These are phyloP conservation scores for Vitis rupestris DNA, from an alignment of 164 flowering plant genomes.

Conservation along the genomic window DNA sequence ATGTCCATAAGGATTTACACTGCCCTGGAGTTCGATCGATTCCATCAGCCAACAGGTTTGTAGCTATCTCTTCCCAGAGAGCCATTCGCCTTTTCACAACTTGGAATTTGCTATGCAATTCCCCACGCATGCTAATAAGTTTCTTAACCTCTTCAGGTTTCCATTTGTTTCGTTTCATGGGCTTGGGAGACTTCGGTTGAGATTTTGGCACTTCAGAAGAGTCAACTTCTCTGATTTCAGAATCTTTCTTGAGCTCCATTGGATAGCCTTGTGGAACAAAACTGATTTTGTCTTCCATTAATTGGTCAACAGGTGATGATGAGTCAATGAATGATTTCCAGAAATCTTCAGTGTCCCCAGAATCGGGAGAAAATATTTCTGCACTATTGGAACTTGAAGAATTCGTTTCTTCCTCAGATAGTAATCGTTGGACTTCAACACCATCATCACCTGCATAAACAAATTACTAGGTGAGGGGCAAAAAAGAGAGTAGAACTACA, in stretches of 20 bases:
- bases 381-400: slow-evolving; percentile 26
- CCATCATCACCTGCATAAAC: slow-evolving; percentile 30
- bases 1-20: slow-evolving; percentile 95
- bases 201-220: slow-evolving; percentile 22
- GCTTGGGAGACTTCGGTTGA: slow-evolving; percentile 37
- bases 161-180: slow-evolving; percentile 76
- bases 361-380: slow-evolving; percentile 17
- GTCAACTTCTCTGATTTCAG: slow-evolving; percentile 31
- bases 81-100: slow-evolving; percentile 86
- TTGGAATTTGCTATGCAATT: slow-evolving; percentile 68
- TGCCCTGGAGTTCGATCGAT: slow-evolving; percentile 70
- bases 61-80: slow-evolving; percentile 93
- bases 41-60: slow-evolving; percentile 49
- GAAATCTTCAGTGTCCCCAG: slow-evolving; percentile 37
- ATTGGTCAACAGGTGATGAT: slow-evolving; percentile 25
- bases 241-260: slow-evolving; percentile 18
- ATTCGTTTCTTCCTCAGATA: slow-evolving; percentile 38
- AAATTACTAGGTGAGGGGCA: slow-evolving; percentile 6
- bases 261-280: slow-evolving; percentile 16
- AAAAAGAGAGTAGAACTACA: background rate
- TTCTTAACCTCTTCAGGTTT: slow-evolving; percentile 80
- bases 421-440: slow-evolving; percentile 24
- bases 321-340: slow-evolving; percentile 42
- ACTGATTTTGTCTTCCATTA: slow-evolving; percentile 24
- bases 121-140: slow-evolving; percentile 72